phyloP scores from a whole-genome alignment of 1,284 basidiomycete genomes.

The Apiotrichum montevideense region DNA sequence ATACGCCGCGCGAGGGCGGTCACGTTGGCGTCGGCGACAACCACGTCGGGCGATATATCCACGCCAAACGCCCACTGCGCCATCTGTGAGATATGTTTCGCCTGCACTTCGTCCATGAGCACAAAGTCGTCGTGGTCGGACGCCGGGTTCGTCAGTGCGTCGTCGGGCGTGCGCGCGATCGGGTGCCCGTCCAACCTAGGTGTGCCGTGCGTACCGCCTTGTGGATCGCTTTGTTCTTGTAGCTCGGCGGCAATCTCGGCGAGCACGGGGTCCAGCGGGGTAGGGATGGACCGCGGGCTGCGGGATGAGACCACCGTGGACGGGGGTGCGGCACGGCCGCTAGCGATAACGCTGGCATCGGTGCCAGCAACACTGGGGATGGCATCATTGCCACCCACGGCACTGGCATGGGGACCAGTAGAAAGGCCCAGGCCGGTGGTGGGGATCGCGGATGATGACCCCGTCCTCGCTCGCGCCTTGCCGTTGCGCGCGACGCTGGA shows the following conservation, averaged over 20 bases:
- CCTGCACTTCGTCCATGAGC: slow-evolving; percentile 86
- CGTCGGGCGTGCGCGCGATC: neutral
- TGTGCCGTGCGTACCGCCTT: no score
- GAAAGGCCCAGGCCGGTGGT: neutral
- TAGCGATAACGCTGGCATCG: neutral
- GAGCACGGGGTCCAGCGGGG: neutral
- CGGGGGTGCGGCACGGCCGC: neutral
- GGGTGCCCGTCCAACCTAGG: no score
- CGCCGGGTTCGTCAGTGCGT: slow-evolving; percentile 17
- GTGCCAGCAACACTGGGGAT: neutral
- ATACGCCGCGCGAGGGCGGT: slow-evolving; percentile 73
- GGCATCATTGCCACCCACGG: neutral
- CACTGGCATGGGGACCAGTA: neutral
- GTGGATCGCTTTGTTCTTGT: neutral
- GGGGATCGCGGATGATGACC: neutral
- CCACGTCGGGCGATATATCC: slow-evolving; percentile 80
- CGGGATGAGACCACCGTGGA: neutral
- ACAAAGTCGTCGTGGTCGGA: slow-evolving; percentile 82
- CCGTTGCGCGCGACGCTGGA: neutral
- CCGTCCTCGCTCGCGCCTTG: neutral
- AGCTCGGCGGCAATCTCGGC: slow-evolving; percentile 9
- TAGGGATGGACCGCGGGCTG: neutral
- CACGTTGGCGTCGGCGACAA: slow-evolving; percentile 89
- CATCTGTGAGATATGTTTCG: slow-evolving; percentile 71
- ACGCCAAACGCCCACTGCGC: slow-evolving; percentile 77